Evolutionary conservation across 1,284 basidiomycete species (phyloP).

Genomic region (Ganoderma boninense): DNA sequence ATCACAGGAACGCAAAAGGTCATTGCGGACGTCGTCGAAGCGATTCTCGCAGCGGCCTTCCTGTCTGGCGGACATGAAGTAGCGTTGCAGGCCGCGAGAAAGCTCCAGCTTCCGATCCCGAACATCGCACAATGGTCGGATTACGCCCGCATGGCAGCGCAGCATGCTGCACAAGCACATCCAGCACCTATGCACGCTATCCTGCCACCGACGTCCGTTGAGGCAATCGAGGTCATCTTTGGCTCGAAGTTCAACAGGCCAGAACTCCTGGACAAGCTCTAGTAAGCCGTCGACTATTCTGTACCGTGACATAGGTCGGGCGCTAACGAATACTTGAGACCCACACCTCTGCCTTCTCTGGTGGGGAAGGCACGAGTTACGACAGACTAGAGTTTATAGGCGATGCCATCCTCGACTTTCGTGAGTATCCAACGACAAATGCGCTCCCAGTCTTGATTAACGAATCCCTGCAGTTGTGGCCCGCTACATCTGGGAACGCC

Average conservation of each 20-base stretch:
- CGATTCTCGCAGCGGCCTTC: conserved; percentile 83
- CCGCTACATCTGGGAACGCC: conserved; percentile 69
- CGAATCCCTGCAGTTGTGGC: conserved; percentile 66
- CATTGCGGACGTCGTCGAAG: conserved; percentile 85
- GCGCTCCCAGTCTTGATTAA: too few relatives aligned
- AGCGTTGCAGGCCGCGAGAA: conserved; percentile 69
- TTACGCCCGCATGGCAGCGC: conserved; percentile 51
- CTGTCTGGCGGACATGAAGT: conserved; percentile 70
- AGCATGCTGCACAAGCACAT: conserved; percentile 48
- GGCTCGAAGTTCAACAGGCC: conserved; percentile 67
- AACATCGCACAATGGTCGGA: conserved; percentile 75
- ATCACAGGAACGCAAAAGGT: conserved; percentile 52
- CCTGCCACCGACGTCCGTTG: conserved; percentile 49
- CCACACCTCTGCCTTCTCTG: conserved; percentile 63
- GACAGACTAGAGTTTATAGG: conserved; percentile 85
- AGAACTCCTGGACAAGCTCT: conserved; percentile 75
- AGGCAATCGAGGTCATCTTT: conserved; percentile 68
- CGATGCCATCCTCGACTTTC: conserved; percentile 82
- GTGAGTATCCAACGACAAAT: conserved; percentile 51
- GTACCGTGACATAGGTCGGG: background rate
- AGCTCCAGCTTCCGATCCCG: conserved; percentile 67
- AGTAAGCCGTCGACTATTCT: conserved; percentile 49
- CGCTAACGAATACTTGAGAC: conserved; percentile 52
- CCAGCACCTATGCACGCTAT: conserved; percentile 38
- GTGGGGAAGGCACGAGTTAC: conserved; percentile 62